Base-by-base conservation (phyloP, 1,284 basidiomycete genomes). In the Leccinum glutinopallens region DNA sequence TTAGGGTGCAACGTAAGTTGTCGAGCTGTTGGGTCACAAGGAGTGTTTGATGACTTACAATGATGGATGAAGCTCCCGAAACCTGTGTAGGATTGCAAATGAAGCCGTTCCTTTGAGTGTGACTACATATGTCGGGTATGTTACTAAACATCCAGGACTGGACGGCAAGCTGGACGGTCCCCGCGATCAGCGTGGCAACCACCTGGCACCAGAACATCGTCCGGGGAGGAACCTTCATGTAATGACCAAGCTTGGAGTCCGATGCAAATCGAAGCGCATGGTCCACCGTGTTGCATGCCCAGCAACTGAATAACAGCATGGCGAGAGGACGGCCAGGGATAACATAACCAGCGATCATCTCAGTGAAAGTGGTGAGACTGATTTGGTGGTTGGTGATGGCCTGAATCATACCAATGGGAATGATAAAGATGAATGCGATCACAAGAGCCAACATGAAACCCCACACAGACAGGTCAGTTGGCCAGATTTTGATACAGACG, bases 401-500 rank as follows among this genome's bases (percentile, higher is more conserved):
- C 39, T 67, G 66, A 25, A 68, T 68, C 69, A 68, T 68, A 8
- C 85, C 87, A 49, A 87, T 80, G 1, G 87, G 87, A 17, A 89
- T 78, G 53, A 82, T 78, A 66, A 85, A 89, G 13, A 81, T 58
- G 74, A 80, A 82, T 1, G 81, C 70, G 49, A 81, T 75, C 54
- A 77, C 19, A 54, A 84, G 72, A 17, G 77, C 72, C 17, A 82
- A 69, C n/a, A 83, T 73, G 65, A 81, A 80, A 25, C 77, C 81
- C 81, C 85, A 89, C 35, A 86, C 81, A 0, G 86, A 84, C 68
- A 87, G 79, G 29, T 84, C 5, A 81, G 76, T 87, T 12, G 81
- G 75, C 82, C 84, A 91, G n/a, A 86, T 80, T 69, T 77, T 74
- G 54, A 93, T 85, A 13, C 81, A 77, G 60, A 87, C 70, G 60